Percentiles rank a stretch among this genome's conserved stretches.
These are phyloP conservation scores for Bipolaris victoriae DNA, from an alignment of 2,329 filamentous ascomycete genomes.

Conservation along the genomic window DNA sequence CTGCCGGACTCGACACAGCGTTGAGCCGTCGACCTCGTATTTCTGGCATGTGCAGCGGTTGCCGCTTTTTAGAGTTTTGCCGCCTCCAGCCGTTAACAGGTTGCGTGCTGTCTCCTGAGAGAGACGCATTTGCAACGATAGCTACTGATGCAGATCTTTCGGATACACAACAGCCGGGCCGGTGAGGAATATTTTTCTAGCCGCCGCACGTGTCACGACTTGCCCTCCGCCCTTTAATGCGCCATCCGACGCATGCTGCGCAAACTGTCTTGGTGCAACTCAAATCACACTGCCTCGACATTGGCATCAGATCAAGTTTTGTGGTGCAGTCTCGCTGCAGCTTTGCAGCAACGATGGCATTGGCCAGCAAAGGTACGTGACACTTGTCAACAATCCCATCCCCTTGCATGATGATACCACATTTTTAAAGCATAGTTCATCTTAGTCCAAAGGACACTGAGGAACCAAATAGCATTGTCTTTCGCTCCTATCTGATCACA, in stretches of 20 bases:
- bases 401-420: slow-evolving; percentile 46
- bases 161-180: slow-evolving; percentile 7
- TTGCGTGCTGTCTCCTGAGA: slow-evolving; percentile 27
- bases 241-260: slow-evolving; percentile 2
- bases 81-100: slow-evolving; percentile 30
- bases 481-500: slow-evolving; percentile 52
- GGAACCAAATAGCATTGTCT: slow-evolving; percentile 51
- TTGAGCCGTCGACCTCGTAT: background rate
- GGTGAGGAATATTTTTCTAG: slow-evolving; percentile 10
- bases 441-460: slow-evolving; percentile 49
- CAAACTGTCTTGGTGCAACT: slow-evolving; percentile 5
- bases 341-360: background rate
- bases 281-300: slow-evolving; percentile 2
- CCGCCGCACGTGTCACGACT: background rate
- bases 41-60: background rate
- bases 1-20: slow-evolving; percentile 1
- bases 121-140: slow-evolving; percentile 22
- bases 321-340: background rate
- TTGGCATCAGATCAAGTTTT: background rate
- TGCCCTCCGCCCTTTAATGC: slow-evolving; percentile 10
- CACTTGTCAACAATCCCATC: slow-evolving; percentile 7
- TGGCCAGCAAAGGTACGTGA: slow-evolving; percentile 32
- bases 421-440: slow-evolving; percentile 53
- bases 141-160: slow-evolving; percentile 23
- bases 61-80: slow-evolving; percentile 28